phyloP scores from a whole-genome alignment of 129 eudicot species.

The Flaveria bidentis region DNA sequence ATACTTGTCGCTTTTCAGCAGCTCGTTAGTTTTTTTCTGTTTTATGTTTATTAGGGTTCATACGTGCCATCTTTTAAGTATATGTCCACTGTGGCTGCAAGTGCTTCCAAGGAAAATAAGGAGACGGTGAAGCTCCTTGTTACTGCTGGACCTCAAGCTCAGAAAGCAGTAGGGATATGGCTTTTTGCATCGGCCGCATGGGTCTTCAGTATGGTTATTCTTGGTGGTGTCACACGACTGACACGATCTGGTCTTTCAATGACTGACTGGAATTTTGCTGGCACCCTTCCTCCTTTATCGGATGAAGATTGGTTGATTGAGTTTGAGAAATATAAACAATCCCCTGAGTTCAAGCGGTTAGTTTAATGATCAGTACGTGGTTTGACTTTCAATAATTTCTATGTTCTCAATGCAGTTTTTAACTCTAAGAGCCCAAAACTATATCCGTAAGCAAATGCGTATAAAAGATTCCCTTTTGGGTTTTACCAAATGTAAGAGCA shows the following conservation, averaged over 20 bases:
- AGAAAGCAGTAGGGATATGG: conserved; percentile 90
- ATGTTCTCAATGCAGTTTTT: conserved; percentile 14
- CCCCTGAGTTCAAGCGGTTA: conserved; percentile 96
- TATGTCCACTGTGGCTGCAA: conserved; percentile 56
- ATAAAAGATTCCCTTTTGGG: neutral
- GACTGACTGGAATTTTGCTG: conserved; percentile 98
- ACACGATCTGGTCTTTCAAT: conserved; percentile 94
- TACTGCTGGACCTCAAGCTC: conserved; percentile 93
- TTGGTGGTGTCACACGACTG: conserved; percentile 89
- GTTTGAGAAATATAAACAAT: conserved; percentile 95
- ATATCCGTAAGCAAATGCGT: neutral
- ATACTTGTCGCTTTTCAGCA: neutral
- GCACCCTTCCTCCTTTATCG: conserved; percentile 86
- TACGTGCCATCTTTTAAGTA: conserved; percentile 47
- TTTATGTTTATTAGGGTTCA: conserved; percentile 45
- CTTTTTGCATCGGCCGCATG: conserved; percentile 95
- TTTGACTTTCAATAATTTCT: conserved; percentile 3
- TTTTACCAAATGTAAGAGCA: conserved; percentile 21
- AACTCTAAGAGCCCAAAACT: conserved; percentile 7
- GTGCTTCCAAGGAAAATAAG: conserved; percentile 47
- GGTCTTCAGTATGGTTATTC: conserved; percentile 97
- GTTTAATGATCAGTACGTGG: conserved; percentile 44
- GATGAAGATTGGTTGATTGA: conserved; percentile 83
- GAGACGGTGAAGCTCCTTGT: conserved; percentile 72
- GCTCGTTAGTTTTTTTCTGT: neutral